Conservation (phyloP, 805 yeast genomes). For the Huiozyma sinensis region DNA sequence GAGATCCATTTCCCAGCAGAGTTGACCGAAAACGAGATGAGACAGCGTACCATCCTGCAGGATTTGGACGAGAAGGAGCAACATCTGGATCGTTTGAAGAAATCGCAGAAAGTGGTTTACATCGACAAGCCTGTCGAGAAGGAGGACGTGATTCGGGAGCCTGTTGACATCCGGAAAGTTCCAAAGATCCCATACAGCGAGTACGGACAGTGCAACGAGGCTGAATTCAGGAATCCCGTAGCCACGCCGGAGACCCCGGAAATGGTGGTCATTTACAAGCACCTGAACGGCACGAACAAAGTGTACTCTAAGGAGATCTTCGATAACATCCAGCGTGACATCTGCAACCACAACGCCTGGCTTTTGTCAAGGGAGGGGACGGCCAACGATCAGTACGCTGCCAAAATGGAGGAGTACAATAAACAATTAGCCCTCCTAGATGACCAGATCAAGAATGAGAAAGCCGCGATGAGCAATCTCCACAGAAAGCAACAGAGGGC, state of each 20-base stretch:
- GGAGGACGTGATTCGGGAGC: constrained; percentile 1
- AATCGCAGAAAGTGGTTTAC: constrained; percentile 12
- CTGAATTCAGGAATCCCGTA: constrained; percentile 9
- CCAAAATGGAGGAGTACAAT: constrained; percentile 12
- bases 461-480: background rate
- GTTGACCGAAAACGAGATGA: constrained; percentile 14
- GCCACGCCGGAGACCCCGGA: constrained; percentile 23
- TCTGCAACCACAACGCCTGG: constrained; percentile 11
- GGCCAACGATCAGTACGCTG: constrained; percentile 9
- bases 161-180: background rate
- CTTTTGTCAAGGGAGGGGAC: constrained; percentile 5
- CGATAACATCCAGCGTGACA: constrained; percentile 18
- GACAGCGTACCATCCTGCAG: constrained; percentile 11
- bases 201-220: background rate
- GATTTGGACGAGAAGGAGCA: constrained; percentile 17
- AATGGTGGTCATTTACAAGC: constrained; percentile 14
- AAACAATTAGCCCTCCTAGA: constrained; percentile 9
- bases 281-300: constrained; percentile 11
- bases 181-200: constrained; percentile 6
- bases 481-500: background rate
- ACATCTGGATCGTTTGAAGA: constrained; percentile 13
- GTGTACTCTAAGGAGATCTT: constrained; percentile 18
- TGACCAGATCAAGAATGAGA: constrained; percentile 9
- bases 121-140: constrained; percentile 1
- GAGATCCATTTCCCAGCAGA: constrained; percentile 20